These are phyloP conservation scores for Ustulina deusta DNA, from an alignment of 2,329 filamentous ascomycete genomes.

Conservation along the genomic window DNA sequence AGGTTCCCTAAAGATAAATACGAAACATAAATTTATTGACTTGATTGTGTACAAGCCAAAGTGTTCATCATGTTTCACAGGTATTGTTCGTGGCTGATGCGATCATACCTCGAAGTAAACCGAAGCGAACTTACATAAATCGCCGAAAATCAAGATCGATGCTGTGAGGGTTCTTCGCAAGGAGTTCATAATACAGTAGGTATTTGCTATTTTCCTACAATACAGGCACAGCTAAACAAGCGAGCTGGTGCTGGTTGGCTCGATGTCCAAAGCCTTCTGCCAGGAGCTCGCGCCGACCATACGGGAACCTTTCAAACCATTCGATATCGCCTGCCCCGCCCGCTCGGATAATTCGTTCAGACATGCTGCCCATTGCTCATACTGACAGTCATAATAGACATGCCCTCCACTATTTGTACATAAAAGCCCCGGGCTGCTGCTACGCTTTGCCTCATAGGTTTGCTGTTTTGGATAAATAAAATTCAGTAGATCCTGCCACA, in stretches of 20 bases:
- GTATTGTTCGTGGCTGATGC: neutral
- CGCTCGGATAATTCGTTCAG: slow-evolving; percentile 22
- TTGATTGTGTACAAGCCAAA: neutral
- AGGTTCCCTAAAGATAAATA: too few relatives aligned
- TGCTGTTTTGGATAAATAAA: slow-evolving; percentile 26
- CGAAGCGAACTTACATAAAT: neutral
- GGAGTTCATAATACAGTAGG: slow-evolving; percentile 34
- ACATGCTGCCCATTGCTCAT: slow-evolving; percentile 24
- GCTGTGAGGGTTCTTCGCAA: neutral
- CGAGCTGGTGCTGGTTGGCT: slow-evolving; percentile 19
- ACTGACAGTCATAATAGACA: slow-evolving; percentile 22
- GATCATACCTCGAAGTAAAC: neutral
- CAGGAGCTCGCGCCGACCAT: slow-evolving; percentile 12
- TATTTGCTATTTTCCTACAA: slow-evolving; percentile 34
- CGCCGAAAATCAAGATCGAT: neutral
- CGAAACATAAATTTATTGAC: neutral
- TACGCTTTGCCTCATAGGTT: slow-evolving; percentile 23
- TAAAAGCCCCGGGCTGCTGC: slow-evolving; percentile 30
- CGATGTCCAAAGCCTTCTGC: slow-evolving; percentile 22
- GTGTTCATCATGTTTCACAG: neutral
- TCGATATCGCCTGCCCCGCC: slow-evolving; percentile 22
- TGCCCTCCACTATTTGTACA: slow-evolving; percentile 34
- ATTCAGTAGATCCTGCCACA: slow-evolving; percentile 17
- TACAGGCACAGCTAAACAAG: slow-evolving; percentile 27
- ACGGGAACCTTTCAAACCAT: slow-evolving; percentile 21